Percentiles rank a stretch among this genome's conserved stretches.
Evolutionary conservation across 78 protist species (phyloP).

Genomic region (Dictyostelium purpureum): DNA sequence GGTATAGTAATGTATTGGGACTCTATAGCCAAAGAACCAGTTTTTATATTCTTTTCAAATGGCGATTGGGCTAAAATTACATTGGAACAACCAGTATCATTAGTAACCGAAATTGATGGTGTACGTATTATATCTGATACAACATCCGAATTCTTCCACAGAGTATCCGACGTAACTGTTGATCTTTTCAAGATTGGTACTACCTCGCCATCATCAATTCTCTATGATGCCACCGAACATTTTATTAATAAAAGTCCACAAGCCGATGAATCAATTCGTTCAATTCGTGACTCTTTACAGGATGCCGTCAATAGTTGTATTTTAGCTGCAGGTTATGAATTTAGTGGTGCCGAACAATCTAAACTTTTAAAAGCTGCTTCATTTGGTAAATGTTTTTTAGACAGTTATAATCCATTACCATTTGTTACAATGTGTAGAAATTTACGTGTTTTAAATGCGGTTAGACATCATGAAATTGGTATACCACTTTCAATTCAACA

Average conservation of each 20-base stretch:
- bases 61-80: constrained; percentile 17
- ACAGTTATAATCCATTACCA: constrained; percentile 51
- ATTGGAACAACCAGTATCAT: constrained; percentile 8
- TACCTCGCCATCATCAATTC: constrained; percentile 78
- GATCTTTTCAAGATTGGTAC: constrained; percentile 85
- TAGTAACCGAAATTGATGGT: constrained; percentile 92
- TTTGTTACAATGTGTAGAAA: constrained; percentile 85
- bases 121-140: constrained; percentile 81
- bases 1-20: constrained; percentile 55
- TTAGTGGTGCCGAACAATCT: constrained; percentile 56
- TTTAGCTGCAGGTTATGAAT: constrained; percentile 88
- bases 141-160: constrained; percentile 82
- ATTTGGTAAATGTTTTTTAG: constrained; percentile 84
- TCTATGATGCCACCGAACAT: constrained; percentile 86
- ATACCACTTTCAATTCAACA: constrained; percentile 90
- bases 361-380: constrained; percentile 72
- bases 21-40: not conserved
- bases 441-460: constrained; percentile 85
- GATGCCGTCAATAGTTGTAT: constrained; percentile 88
- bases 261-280: constrained; percentile 85
- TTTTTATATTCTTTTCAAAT: not conserved
- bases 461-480: constrained; percentile 86
- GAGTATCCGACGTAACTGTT: constrained; percentile 82
- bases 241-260: constrained; percentile 73
- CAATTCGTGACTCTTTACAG: constrained; percentile 46